A percentile compares a stretch with the other conserved stretches of the same genome.
These are phyloP conservation scores for Saccharomyces mikatae DNA, from an alignment of 805 yeast species.

Conservation along the genomic window DNA sequence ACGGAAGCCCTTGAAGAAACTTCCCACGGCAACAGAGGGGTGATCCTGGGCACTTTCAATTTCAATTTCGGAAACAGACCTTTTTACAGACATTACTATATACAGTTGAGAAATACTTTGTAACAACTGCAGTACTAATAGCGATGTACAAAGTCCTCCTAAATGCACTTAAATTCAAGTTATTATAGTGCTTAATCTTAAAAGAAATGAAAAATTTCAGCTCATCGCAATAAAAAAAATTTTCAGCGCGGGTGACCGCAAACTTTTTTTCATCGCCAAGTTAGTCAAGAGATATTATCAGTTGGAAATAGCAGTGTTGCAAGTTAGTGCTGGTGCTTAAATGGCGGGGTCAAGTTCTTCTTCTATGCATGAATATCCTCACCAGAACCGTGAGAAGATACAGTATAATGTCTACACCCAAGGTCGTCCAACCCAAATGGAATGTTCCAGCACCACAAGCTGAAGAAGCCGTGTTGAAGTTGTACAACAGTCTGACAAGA, in stretches of 20 bases:
- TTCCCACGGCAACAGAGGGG: constrained; percentile 49
- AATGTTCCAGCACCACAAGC: constrained; percentile 29
- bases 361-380: not conserved
- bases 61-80: constrained; percentile 13
- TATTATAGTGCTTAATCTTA: not conserved
- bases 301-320: not conserved
- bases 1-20: constrained; percentile 72
- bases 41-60: constrained; percentile 37
- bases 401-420: constrained; percentile 5
- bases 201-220: not conserved
- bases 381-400: not conserved
- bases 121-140: not conserved
- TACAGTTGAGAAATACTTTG: not conserved
- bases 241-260: not conserved
- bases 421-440: constrained; percentile 48
- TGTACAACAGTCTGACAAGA: constrained; percentile 80
- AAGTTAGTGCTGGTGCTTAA: not conserved
- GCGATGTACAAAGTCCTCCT: not conserved
- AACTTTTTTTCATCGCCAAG: not conserved
- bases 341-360: not conserved
- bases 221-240: not conserved
- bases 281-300: not conserved
- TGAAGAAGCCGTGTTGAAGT: constrained; percentile 41
- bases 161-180: not conserved
- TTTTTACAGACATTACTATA: constrained; percentile 12